Percentiles rank a stretch among this genome's conserved stretches.
phyloP scores from a whole-genome alignment of 2,329 filamentous ascomycete species.

The Xylaria sp. region DNA sequence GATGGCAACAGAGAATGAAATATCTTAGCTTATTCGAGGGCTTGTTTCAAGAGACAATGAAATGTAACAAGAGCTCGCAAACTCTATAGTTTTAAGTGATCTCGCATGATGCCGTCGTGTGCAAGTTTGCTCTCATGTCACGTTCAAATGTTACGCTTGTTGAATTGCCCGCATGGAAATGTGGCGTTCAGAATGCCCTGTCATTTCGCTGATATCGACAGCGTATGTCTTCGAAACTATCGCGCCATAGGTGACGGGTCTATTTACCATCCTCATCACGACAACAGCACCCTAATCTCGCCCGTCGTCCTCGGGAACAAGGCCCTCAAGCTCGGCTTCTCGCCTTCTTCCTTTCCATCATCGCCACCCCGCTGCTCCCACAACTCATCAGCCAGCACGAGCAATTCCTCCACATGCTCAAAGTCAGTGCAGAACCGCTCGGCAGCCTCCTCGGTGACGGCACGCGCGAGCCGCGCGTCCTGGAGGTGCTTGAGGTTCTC shows the following conservation, averaged over 20 bases:
- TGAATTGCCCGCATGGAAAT: background rate
- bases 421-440: constrained; percentile 88
- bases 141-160: background rate
- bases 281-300: constrained; percentile 69
- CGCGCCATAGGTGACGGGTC: background rate
- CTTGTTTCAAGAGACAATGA: too few species aligned
- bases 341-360: constrained; percentile 38
- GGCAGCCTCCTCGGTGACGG: constrained; percentile 84
- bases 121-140: background rate
- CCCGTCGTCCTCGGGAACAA: constrained; percentile 69
- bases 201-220: background rate
- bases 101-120: background rate
- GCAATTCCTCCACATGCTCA: constrained; percentile 65
- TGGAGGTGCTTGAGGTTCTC: constrained; percentile 81
- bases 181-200: background rate
- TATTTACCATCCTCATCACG: constrained; percentile 47
- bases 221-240: background rate
- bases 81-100: background rate
- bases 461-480: constrained; percentile 75
- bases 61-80: background rate
- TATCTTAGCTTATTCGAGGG: background rate
- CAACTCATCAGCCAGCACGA: constrained; percentile 57
- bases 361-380: constrained; percentile 43
- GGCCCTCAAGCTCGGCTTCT: constrained; percentile 51
- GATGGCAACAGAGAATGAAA: background rate